These are phyloP conservation scores for Cystofilobasidium capitatum DNA, from an alignment of 768 basidiomycete species.

Conservation along the genomic window DNA sequence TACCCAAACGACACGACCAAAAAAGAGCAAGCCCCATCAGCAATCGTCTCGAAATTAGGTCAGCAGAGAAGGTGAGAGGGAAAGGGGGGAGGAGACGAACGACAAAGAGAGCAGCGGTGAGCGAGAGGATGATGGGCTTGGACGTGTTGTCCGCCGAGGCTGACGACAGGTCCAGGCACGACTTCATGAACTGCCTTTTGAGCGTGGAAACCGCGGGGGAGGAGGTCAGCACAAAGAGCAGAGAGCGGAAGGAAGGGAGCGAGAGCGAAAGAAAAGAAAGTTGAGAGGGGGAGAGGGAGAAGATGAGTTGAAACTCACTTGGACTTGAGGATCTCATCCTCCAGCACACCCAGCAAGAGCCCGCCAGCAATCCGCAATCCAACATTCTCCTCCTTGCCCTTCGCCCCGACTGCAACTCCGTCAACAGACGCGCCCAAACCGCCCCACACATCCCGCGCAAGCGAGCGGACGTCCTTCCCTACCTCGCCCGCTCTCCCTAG, in stretches of 20 bases:
- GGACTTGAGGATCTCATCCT: conserved; percentile 22
- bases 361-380: conserved; percentile 20
- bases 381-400: conserved; percentile 2
- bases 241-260: background rate
- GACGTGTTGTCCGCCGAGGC: conserved; percentile 18
- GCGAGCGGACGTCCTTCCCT: conserved; percentile 5
- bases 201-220: background rate
- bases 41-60: background rate
- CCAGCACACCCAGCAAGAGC: conserved; percentile 15
- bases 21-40: background rate
- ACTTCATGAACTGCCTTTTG: conserved; percentile 18
- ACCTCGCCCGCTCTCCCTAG: conserved; percentile 19
- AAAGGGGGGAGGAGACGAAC: conserved; percentile 1
- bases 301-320: conserved; percentile 8
- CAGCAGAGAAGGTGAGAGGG: no score
- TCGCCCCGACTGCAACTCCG: background rate
- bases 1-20: background rate
- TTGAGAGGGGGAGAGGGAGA: background rate
- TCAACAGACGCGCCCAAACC: background rate
- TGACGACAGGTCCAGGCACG: conserved; percentile 21
- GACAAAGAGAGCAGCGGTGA: conserved; percentile 22
- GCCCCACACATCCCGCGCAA: conserved; percentile 17
- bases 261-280: background rate
- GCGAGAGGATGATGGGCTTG: conserved; percentile 24
- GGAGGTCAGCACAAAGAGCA: background rate